Percentiles rank a stretch among this genome's conserved stretches.
phyloP scores from a whole-genome alignment of 2,329 filamentous ascomycete genomes.

The Diplodia seriata region DNA sequence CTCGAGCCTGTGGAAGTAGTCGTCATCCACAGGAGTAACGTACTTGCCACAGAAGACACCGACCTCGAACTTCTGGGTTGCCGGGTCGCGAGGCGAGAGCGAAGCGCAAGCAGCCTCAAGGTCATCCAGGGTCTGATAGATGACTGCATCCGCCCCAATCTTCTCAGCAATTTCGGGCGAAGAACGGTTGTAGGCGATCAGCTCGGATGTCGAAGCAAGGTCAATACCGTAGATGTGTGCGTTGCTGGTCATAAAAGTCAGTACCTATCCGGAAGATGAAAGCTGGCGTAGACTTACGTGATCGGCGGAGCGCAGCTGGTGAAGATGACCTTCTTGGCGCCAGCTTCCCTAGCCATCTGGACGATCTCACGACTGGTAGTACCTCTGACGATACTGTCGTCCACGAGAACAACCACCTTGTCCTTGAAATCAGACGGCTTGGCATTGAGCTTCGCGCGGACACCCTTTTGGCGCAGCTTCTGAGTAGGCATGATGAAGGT shows the following conservation, averaged over 20 bases:
- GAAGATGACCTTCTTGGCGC: constrained; percentile 82
- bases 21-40: constrained; percentile 76
- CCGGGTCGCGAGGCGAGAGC: constrained; percentile 65
- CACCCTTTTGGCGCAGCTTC: constrained; percentile 79
- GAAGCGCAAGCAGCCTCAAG: constrained; percentile 81
- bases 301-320: constrained; percentile 83
- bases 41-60: constrained; percentile 93
- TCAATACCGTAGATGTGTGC: constrained; percentile 89
- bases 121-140: constrained; percentile 78
- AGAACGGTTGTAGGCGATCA: constrained; percentile 73
- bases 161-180: constrained; percentile 67
- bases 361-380: constrained; percentile 83
- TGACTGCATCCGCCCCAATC: constrained; percentile 77
- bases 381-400: constrained; percentile 88
- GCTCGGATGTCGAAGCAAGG: constrained; percentile 72
- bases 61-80: constrained; percentile 77
- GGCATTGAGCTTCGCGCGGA: constrained; percentile 86
- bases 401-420: constrained; percentile 81
- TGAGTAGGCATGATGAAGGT: constrained; percentile 90
- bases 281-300: constrained; percentile 53
- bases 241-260: constrained; percentile 53
- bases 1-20: constrained; percentile 84
- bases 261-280: background rate
- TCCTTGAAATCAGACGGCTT: constrained; percentile 85
- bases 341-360: constrained; percentile 82